These are phyloP conservation scores for Talaromyces albobiverticillius DNA, from an alignment of 2,329 filamentous ascomycete species.

Conservation along the genomic window DNA sequence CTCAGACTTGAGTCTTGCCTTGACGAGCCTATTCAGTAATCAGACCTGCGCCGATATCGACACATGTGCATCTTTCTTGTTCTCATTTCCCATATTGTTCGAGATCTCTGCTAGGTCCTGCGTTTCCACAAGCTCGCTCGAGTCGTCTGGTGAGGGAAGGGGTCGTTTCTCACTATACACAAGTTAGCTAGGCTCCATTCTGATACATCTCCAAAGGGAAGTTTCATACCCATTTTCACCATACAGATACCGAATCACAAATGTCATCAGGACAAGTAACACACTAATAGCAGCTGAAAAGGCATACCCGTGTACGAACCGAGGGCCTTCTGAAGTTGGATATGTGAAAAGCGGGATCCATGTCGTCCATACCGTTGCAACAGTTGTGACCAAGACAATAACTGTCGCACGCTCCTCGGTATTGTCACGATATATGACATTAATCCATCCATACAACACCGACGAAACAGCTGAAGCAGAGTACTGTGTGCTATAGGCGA, in stretches of 20 bases:
- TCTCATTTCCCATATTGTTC: no score
- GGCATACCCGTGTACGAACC: slow-evolving; percentile 43
- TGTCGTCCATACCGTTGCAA: slow-evolving; percentile 55
- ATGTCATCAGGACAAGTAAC: background rate
- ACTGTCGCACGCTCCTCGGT: slow-evolving; percentile 50
- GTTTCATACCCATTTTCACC: background rate
- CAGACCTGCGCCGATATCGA: no score
- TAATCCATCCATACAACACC: slow-evolving; percentile 57
- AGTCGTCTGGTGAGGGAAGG: no score
- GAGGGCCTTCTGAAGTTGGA: slow-evolving; percentile 43
- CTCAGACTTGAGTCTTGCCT: no score
- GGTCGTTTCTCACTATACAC: no score
- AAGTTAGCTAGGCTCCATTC: no score
- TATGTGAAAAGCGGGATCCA: slow-evolving; percentile 57
- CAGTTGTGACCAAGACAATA: slow-evolving; percentile 51
- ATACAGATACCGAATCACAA: background rate
- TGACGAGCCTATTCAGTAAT: background rate
- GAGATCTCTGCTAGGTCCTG: no score
- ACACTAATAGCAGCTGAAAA: slow-evolving; percentile 32
- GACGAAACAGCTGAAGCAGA: slow-evolving; percentile 52
- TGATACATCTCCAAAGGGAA: no score
- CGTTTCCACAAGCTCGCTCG: no score
- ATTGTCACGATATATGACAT: slow-evolving; percentile 38
- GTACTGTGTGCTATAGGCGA: slow-evolving; percentile 52
- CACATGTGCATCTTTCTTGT: no score